Conservation (phyloP, 768 basidiomycete species). For the Russula sp. region DNA sequence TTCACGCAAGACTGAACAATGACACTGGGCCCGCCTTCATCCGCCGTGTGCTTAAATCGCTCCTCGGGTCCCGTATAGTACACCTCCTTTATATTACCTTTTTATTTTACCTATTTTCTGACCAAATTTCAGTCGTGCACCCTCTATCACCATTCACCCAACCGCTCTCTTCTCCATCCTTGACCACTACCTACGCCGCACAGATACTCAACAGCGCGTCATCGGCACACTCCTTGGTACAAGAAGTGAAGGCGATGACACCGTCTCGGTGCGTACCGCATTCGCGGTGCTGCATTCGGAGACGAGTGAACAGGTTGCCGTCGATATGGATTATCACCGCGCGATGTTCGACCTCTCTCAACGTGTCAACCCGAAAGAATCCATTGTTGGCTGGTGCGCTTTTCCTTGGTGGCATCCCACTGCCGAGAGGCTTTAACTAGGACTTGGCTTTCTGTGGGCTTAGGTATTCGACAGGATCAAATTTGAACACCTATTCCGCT, state of each 20-base stretch:
- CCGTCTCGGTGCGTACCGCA: slow-evolving; percentile 74
- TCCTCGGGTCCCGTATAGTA: slow-evolving; percentile 39
- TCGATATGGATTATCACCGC: slow-evolving; percentile 95
- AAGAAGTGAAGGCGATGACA: slow-evolving; percentile 50
- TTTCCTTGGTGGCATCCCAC: not conserved
- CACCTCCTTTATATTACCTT: not conserved
- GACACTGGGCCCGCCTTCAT: slow-evolving; percentile 48
- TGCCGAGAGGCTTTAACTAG: slow-evolving; percentile 80
- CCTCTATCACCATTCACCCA: slow-evolving; percentile 81
- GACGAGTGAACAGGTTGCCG: slow-evolving; percentile 87
- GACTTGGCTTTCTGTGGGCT: slow-evolving; percentile 62
- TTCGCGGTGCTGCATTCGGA: slow-evolving; percentile 94
- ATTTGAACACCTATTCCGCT: slow-evolving; percentile 91
- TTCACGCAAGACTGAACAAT: slow-evolving; percentile 36
- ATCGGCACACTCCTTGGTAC: slow-evolving; percentile 93
- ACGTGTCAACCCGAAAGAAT: slow-evolving; percentile 80
- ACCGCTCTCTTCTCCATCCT: slow-evolving; percentile 93
- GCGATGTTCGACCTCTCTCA: slow-evolving; percentile 89
- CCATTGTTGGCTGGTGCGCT: slow-evolving; percentile 91
- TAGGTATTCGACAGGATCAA: slow-evolving; percentile 92
- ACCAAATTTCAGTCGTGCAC: slow-evolving; percentile 53
- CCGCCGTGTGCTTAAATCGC: slow-evolving; percentile 44
- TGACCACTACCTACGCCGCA: slow-evolving; percentile 92
- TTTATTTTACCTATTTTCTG: not conserved
- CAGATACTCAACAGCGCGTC: slow-evolving; percentile 77